Base-by-base conservation (phyloP, 176 grass and related monocot genomes). In the Eleusine coracana region DNA sequence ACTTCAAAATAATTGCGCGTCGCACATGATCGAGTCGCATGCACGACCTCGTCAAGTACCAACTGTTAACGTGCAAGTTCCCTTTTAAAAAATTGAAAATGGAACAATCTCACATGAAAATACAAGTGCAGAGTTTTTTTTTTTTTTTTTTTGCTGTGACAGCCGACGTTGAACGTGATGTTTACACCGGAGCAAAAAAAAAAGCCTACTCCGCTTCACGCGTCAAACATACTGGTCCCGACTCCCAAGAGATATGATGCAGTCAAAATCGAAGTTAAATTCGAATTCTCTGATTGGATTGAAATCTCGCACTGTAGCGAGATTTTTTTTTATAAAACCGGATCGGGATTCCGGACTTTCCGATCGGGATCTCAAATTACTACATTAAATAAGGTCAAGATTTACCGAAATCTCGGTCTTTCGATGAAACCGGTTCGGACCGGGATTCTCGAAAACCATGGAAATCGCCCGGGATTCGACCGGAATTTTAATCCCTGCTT, bases 41-140 rank as follows among this genome's bases (percentile, higher is more conserved):
- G 48, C 56, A 80, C 42, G 36, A 80, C 70, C 70, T 74, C 37
- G 70, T 68, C 77, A 80, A 23, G 25, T 60, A 68, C 77, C 48
- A 27, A 23, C 76, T 15, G n/a, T 58, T 65, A 40, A 64, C 75
- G 37, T 74, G 69, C 37, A 42, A 11, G 16, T 10, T 7, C 11
- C 28, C 42, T 31, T 23, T 16, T 5, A 16, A 51, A 45, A 15
- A 20, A 54, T 7, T 67, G 2, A 12, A 67, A 51, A 27, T 14
- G 2, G n/a, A 10, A 10, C 45, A 39, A 10, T 25, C 34, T 70
- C 52, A 69, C 20, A 69, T 69, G 65, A 48, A 55, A 69, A 80
- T 37, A 70, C 41, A 18, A 36, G n/a, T 70, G 36, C 8, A 10
- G 3, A 41, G 38, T 67, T 51, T 17, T 15, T 54, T 39, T n/a